phyloP scores from a whole-genome alignment of 2,329 filamentous ascomycete genomes.

The Passalora sequoiae region DNA sequence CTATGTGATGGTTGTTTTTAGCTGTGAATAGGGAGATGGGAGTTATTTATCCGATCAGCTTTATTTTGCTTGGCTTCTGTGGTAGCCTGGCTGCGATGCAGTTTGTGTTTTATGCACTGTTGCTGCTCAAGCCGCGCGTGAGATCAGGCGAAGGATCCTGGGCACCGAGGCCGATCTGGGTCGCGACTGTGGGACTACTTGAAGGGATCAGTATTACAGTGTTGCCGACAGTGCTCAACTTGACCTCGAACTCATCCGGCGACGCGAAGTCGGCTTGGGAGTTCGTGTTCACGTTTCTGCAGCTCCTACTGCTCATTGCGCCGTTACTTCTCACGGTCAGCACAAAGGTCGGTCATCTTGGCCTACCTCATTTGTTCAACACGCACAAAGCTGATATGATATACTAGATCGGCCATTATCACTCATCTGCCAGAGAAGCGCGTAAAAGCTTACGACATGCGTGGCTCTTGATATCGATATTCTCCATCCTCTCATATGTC shows the following conservation, averaged over 20 bases:
- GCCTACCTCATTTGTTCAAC: too few species aligned
- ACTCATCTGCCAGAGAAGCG: background rate
- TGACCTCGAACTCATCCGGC: background rate
- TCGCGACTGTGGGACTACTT: background rate
- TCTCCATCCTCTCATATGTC: background rate
- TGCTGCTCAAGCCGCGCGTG: slow-evolving; percentile 9
- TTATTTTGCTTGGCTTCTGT: slow-evolving; percentile 15
- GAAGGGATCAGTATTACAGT: slow-evolving; percentile 4
- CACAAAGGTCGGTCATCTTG: background rate
- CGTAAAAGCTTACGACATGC: background rate
- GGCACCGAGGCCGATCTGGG: background rate
- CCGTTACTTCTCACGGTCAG: background rate
- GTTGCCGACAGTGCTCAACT: background rate
- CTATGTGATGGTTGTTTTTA: background rate
- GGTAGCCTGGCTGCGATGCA: slow-evolving; percentile 17
- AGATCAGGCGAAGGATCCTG: background rate
- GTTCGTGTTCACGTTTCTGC: background rate
- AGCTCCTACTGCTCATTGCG: slow-evolving; percentile 1
- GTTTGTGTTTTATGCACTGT: slow-evolving; percentile 16
- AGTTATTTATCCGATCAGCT: slow-evolving; percentile 1
- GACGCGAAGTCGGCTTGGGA: background rate
- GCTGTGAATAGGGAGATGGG: slow-evolving; percentile 7
- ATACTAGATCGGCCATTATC: background rate
- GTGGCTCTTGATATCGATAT: slow-evolving; percentile 4
- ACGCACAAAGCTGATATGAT: background rate